These are phyloP conservation scores for Albophoma yamanashiensis DNA, from an alignment of 2,329 filamentous ascomycete genomes.

Conservation along the genomic window DNA sequence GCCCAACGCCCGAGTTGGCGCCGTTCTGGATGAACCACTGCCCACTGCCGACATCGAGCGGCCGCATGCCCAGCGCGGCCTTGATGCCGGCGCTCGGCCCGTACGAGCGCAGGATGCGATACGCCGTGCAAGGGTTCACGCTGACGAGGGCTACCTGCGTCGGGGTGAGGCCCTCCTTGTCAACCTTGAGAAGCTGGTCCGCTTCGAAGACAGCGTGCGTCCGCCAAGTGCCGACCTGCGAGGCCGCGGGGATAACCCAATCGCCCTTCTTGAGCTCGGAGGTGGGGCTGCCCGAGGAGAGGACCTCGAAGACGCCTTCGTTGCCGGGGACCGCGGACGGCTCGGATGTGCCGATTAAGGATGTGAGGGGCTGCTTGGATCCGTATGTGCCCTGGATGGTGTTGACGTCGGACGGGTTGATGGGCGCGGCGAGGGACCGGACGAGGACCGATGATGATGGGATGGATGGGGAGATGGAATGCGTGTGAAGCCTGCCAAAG, in stretches of 20 bases:
- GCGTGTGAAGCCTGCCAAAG: constrained; percentile 48
- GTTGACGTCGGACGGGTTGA: constrained; percentile 98
- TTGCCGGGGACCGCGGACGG: constrained; percentile 78
- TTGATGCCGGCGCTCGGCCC: constrained; percentile 34
- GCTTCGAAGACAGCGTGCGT: constrained; percentile 68
- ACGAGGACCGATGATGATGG: constrained; percentile 59
- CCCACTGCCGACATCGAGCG: constrained; percentile 38
- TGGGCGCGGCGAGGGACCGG: constrained; percentile 78
- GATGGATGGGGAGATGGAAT: constrained; percentile 68
- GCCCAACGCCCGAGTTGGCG: constrained; percentile 85
- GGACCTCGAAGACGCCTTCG: constrained; percentile 89
- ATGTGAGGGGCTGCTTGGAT: constrained; percentile 67
- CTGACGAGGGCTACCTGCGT: constrained; percentile 78
- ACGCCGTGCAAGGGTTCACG: constrained; percentile 91
- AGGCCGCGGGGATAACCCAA: constrained; percentile 82
- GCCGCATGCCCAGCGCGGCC: constrained; percentile 32
- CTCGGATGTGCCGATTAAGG: constrained; percentile 61
- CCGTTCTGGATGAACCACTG: constrained; percentile 98
- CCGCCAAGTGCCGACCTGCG: constrained; percentile 86
- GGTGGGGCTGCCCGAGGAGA: constrained; percentile 51
- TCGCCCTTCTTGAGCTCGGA: constrained; percentile 58
- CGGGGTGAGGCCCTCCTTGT: constrained; percentile 59
- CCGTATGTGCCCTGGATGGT: constrained; percentile 96
- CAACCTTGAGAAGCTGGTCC: constrained; percentile 54
- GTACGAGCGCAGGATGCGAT: constrained; percentile 84